phyloP scores from a whole-genome alignment of 768 basidiomycete species.

The Pisolithus tinctorius region DNA sequence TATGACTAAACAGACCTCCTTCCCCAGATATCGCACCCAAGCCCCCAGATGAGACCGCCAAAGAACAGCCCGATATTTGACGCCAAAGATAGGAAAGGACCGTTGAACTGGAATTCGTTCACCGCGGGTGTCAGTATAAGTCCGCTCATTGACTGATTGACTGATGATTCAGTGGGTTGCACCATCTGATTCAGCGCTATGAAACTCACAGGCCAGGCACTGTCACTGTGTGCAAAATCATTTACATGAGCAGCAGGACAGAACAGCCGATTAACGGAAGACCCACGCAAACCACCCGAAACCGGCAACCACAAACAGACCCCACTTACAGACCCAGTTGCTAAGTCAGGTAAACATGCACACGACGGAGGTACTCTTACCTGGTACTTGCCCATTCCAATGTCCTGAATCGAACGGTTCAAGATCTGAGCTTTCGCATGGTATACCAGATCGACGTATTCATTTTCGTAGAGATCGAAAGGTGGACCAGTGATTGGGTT shows the following conservation, averaged over 20 bases:
- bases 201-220: slow-evolving; percentile 32
- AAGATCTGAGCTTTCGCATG: too few species aligned
- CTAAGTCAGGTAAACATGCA: not conserved
- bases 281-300: slow-evolving; percentile 39
- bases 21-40: slow-evolving; percentile 48
- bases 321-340: slow-evolving; percentile 21
- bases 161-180: not conserved
- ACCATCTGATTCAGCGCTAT: not conserved
- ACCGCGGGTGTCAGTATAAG: slow-evolving; percentile 42
- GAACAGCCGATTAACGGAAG: not conserved
- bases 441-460: too few species aligned
- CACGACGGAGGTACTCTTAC: slow-evolving; percentile 16
- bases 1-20: slow-evolving; percentile 26
- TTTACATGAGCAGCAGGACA: not conserved
- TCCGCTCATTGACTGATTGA: slow-evolving; percentile 31
- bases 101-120: slow-evolving; percentile 41
- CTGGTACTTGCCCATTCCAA: slow-evolving; percentile 55
- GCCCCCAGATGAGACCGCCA: slow-evolving; percentile 43
- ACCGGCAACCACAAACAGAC: slow-evolving; percentile 32
- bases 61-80: slow-evolving; percentile 47
- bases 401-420: too few species aligned
- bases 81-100: slow-evolving; percentile 44
- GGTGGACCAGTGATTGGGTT: too few species aligned
- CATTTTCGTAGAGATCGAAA: too few species aligned
- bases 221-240: slow-evolving; percentile 20